phyloP scores from a whole-genome alignment of 495 filamentous ascomycete species.

The Penicillium verhagenii region DNA sequence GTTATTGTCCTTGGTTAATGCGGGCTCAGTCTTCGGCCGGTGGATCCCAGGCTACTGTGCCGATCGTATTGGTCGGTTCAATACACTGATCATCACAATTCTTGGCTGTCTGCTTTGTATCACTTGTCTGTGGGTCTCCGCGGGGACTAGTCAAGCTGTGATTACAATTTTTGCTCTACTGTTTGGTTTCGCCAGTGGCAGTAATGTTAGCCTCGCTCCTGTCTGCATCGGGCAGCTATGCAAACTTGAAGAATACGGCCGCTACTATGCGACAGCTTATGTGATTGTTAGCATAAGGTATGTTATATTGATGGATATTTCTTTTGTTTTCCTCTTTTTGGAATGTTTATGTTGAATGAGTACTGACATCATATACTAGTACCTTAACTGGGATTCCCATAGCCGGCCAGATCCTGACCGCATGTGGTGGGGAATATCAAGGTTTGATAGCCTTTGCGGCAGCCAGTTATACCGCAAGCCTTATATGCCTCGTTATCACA shows the following conservation, averaged over 20 bases:
- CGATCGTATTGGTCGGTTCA: constrained; percentile 56
- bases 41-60: constrained; percentile 62
- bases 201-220: constrained; percentile 4
- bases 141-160: not conserved
- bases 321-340: too few species aligned
- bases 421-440: constrained; percentile 2
- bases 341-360: too few species aligned
- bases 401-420: constrained; percentile 1
- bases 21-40: constrained; percentile 53
- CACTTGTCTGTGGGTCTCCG: constrained; percentile 3
- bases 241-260: constrained; percentile 1
- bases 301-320: too few species aligned
- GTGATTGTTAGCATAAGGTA: constrained; percentile 3
- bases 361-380: not conserved
- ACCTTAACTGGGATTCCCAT: constrained; percentile 3
- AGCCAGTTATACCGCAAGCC: constrained; percentile 1
- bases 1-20: constrained; percentile 13
- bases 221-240: constrained; percentile 4
- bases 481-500: not conserved
- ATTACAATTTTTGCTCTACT: not conserved
- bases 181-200: not conserved
- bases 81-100: constrained; percentile 7
- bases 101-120: constrained; percentile 3
- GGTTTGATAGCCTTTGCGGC: constrained; percentile 2
- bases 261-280: constrained; percentile 1